Conservation (phyloP, 306 rosid species). For the Hylodesmum podocarpum region DNA sequence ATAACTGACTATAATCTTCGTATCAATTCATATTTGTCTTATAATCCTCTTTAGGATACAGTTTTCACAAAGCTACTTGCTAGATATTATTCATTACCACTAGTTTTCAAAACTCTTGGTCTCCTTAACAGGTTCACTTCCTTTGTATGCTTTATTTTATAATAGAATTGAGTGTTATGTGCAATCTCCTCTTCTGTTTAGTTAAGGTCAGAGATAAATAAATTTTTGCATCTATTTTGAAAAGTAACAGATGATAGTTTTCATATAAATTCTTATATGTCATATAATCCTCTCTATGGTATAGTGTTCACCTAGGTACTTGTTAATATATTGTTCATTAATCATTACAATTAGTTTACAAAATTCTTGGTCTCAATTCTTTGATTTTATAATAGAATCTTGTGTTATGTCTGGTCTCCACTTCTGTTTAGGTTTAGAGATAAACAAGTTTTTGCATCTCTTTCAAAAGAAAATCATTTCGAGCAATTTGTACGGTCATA, state of each 20-base stretch:
- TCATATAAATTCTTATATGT: slow-evolving; percentile 1
- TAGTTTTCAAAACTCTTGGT: background rate
- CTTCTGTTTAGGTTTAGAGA: background rate
- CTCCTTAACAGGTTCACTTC: background rate
- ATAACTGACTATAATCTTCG: background rate
- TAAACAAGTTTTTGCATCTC: background rate
- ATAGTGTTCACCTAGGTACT: slow-evolving; percentile 12
- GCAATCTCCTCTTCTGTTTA: background rate
- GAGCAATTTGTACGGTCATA: background rate
- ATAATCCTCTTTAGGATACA: background rate
- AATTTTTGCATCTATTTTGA: background rate
- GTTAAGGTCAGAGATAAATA: background rate
- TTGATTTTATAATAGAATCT: slow-evolving; percentile 11
- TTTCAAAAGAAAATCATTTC: background rate
- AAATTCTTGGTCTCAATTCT: background rate
- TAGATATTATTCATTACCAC: background rate
- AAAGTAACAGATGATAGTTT: background rate
- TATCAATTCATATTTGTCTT: background rate
- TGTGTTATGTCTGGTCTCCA: background rate
- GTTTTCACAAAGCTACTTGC: slow-evolving; percentile 7
- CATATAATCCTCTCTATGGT: background rate
- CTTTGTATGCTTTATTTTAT: slow-evolving; percentile 7
- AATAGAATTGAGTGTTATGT: slow-evolving; percentile 7
- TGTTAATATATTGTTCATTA: background rate
- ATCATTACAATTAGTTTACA: background rate